These are phyloP conservation scores for Termitomyces sp. DNA, from an alignment of 768 basidiomycete genomes.

Conservation along the genomic window DNA sequence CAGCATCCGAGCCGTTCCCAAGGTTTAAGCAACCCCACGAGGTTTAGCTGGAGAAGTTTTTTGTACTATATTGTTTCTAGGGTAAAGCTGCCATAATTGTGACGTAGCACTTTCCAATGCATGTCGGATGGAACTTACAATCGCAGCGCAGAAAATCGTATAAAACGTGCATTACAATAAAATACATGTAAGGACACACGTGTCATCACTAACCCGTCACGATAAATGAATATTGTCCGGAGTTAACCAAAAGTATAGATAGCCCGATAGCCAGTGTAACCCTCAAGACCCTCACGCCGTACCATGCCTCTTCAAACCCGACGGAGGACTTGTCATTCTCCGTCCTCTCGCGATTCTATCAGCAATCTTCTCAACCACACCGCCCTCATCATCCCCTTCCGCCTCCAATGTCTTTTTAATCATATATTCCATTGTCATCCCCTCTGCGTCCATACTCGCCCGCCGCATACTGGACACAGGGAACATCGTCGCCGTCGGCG, in stretches of 20 bases:
- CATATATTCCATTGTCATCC: constrained; percentile 59
- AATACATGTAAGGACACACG: neutral
- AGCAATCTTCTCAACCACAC: constrained; percentile 57
- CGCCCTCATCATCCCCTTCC: constrained; percentile 46
- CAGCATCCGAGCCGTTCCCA: neutral
- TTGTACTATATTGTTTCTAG: neutral
- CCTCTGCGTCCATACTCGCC: constrained; percentile 37
- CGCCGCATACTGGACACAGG: constrained; percentile 64
- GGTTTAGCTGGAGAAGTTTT: neutral
- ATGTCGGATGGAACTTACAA: neutral
- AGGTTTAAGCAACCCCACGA: neutral
- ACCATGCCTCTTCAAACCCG: constrained; percentile 61
- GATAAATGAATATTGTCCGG: neutral
- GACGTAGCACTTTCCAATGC: neutral
- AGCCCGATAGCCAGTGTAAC: neutral
- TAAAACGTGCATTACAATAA: neutral
- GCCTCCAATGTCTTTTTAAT: constrained; percentile 64
- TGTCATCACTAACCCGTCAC: neutral
- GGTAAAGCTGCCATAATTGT: neutral
- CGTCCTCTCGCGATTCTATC: constrained; percentile 58
- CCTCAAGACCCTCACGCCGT: constrained; percentile 34
- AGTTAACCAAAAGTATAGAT: neutral
- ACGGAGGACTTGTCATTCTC: constrained; percentile 40
- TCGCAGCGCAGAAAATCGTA: neutral
- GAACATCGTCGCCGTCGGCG: constrained; percentile 40